Base-by-base conservation (phyloP, 75 land plant species). In the Isoetes taiwanensis region DNA sequence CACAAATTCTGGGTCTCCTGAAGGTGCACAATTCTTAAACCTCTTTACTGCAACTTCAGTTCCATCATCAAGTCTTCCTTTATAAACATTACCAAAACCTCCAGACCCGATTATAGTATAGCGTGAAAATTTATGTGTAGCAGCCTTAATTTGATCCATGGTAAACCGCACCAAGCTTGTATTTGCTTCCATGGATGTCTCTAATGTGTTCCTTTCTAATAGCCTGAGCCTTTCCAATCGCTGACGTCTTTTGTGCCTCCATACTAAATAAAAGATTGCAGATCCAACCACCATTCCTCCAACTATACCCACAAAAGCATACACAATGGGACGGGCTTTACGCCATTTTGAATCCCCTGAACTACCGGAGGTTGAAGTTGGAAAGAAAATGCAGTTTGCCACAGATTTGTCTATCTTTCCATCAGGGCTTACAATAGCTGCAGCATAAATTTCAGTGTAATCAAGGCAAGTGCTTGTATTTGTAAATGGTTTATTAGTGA, bases 1-100 rank as follows among this genome's bases (percentile, higher is more conserved):
- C 1, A 73, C 66, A 28, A 88, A 88, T 41, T 59, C 73, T 2
- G 61, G 70, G 48, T 88, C 90, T 12, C 95, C 95, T 0, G 90
- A 69, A 0, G 80, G 62, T 0, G 90, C 69, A 43, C 81, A 81
- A 39, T 88, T 85, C 80, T 88, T 88, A 66, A 88, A 88, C 57
- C 95, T 62, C 72, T 89, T 89, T 29, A 85, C 58, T 0, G 96
- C 96, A 16, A 85, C 76, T 39, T 70, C 81, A 0, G 71, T 38
- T 21, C 76, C 82, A 54, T 72, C 72, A 0, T 30, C 20, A 31
- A 77, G 52, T 6, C 62, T 52, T 11, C 87, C 83, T 26, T 59
- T 71, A 61, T 75, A 77, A 11, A 78, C 81, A 60, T 76, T 77
- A 4, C 81, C 80, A 46, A 39, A 77, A 1, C 84, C 88, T 5